Base-by-base conservation (phyloP, 2,329 filamentous ascomycete species). In the Dissoconium aciculare region DNA sequence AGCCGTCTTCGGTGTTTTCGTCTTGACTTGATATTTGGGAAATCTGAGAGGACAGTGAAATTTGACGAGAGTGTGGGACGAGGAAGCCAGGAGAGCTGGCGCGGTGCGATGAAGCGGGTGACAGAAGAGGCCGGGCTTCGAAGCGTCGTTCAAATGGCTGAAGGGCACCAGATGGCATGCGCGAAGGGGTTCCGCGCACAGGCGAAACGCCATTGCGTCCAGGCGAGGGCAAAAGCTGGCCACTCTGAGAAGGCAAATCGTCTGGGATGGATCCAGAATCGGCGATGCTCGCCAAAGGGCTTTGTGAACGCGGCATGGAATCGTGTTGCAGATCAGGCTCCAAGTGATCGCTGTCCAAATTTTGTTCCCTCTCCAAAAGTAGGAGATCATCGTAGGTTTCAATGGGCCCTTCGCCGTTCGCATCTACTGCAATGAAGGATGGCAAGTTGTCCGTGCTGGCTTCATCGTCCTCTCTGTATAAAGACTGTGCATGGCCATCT, bases 81-180 rank as follows among this genome's bases (percentile, higher is more conserved):
- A 84, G 62, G 43, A 91, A 79, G 9, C 76, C 80, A 1, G 84
- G 84, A 1, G 85, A 93, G 2, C 69, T 66, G 5, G 78, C 67
- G 34, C 85, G 71, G 17, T 79, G 74, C 15, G 73, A 73, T 10
- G 56, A 54, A 2, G 64, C 54, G 6, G 67, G 64, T 4, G 68
- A 70, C 10, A 77, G 71, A 6, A 76, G 74, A 36, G 94, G 71
- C 28, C 85, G 76, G 11, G 87, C 87, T 52, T 91, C 84, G 57
- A 98, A 98, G 33, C 89, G 75, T 40, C 83, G 74, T 52, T 98
- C 89, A 54, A 98, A 98, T 4, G 89, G 87, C 49, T 87, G 74
- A 46, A 94, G 78, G 11, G 82, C 84, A 12, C 80, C 80, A 11
- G 78, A 81, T 10, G 82, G 76, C 41, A 78, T 57, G 37, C 72